Base-by-base conservation (phyloP, 176 grass and related monocot species). In the Neostapfia colusana region DNA sequence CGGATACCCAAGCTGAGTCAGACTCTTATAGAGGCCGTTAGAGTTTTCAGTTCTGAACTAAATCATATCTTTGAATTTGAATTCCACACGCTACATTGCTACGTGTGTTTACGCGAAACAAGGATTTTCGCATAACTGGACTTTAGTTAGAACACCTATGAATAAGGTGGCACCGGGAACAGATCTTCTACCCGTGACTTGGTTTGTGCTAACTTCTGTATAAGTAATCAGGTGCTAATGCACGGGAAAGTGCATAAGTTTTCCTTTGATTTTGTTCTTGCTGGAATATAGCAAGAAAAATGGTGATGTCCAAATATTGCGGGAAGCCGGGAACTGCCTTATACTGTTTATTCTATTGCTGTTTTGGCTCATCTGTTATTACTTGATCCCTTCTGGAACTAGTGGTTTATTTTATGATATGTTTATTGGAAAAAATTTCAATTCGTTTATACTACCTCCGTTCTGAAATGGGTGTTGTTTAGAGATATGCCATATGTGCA, bases 221-320 rank as follows among this genome's bases (percentile, higher is more conserved):
- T 67, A 70, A 89, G 66, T 28, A 65, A 86, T 59, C 69, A 85
- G 39, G 40, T 86, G 39, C 38, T 81, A 41, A 31, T 65, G 46
- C 49, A 23, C 72, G 41, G 4, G 18, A 6, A 79, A 86, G 68
- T 31, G 31, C 31, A 31, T 31, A 31, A 31, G 53, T 92, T 43
- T 77, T 69, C 21, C 49, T 78, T 75, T 53, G 3, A 68, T 55
- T 50, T 42, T 5, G 12, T 48, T 72, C 11, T 49, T 67, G 31
- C 21, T 43, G 16, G 25, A 53, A 68, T 74, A 1, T 28, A 13
- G 69, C 39, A 69, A 13, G 11, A 69, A 42, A 54, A 2, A 24
- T 14, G 75, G 2, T 71, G 27, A 72, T 39, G 14, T 6, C 4
- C 46, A 54, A 17, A 27, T 7, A 55, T 44, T 76, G 18, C 26